Evolutionary conservation across 2,329 filamentous ascomycete species (phyloP).

Genomic region (Sporothrix brasiliensis): DNA sequence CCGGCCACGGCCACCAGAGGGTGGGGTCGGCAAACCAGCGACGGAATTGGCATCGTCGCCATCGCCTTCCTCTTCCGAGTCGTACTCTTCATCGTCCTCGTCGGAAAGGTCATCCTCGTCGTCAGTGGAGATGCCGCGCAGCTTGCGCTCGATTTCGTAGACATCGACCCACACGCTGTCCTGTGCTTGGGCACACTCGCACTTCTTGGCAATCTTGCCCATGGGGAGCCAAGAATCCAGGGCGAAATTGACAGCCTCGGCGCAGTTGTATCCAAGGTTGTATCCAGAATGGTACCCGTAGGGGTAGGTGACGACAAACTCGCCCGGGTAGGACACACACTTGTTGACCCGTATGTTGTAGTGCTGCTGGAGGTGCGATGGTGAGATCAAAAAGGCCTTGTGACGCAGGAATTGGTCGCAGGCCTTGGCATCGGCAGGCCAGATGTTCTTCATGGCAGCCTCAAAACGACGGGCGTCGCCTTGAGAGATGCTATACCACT

Average conservation of each 20-base stretch:
- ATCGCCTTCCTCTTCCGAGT: conserved; percentile 66
- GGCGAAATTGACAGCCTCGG: conserved; percentile 97
- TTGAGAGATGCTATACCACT: conserved; percentile 99
- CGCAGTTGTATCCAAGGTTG: conserved; percentile 97
- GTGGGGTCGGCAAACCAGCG: conserved; percentile 76
- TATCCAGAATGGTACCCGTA: conserved; percentile 99
- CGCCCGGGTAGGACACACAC: conserved; percentile 90
- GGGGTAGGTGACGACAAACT: conserved; percentile 97
- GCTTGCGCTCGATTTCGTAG: conserved; percentile 89
- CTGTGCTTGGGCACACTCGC: conserved; percentile 89
- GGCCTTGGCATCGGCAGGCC: conserved; percentile 92
- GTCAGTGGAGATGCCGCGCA: conserved; percentile 85
- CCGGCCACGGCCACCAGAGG: conserved; percentile 55
- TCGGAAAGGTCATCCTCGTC: conserved; percentile 73
- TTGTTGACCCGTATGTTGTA: conserved; percentile 97
- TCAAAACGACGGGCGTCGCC: conserved; percentile 92
- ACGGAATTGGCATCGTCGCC: conserved; percentile 57
- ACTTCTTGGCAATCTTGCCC: conserved; percentile 93
- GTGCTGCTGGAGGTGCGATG: conserved; percentile 79
- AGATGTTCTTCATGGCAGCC: conserved; percentile 90
- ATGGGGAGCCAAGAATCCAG: conserved; percentile 94
- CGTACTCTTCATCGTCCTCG: conserved; percentile 60
- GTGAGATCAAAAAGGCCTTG: conserved; percentile 96
- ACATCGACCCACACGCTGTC: conserved; percentile 99
- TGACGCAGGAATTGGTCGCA: conserved; percentile 96